Evolutionary conservation across 2,329 filamentous ascomycete species (phyloP).

Genomic region (Colletotrichum cuscutae): DNA sequence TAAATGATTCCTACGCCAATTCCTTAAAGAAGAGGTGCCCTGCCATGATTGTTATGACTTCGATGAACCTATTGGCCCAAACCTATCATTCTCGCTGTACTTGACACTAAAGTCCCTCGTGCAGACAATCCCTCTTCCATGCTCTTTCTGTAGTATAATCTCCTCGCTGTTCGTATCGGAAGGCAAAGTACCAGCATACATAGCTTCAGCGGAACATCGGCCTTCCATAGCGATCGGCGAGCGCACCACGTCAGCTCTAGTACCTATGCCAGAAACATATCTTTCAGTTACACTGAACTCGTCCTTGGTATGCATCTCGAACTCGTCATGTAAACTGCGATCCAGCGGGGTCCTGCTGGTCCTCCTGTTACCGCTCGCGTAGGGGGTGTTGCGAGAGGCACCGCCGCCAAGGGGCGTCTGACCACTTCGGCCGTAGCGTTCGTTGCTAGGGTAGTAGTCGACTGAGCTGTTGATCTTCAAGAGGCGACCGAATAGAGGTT

Average conservation of each 20-base stretch:
- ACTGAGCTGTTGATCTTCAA: constrained; percentile 39
- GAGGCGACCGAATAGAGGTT: constrained; percentile 45
- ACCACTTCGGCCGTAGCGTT: constrained; percentile 16
- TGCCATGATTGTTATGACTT: neutral
- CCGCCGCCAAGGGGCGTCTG: neutral
- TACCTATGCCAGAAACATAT: neutral
- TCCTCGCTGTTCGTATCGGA: constrained; percentile 23
- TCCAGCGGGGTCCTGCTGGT: neutral
- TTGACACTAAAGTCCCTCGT: constrained; percentile 10
- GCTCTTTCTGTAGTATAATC: constrained; percentile 11
- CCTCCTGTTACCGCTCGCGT: neutral
- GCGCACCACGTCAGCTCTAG: neutral
- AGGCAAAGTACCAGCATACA: neutral
- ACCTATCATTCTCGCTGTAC: neutral
- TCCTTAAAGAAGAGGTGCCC: too few species aligned
- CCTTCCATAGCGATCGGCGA: neutral
- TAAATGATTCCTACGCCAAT: too few species aligned
- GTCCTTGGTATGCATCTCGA: constrained; percentile 3
- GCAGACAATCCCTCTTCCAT: neutral
- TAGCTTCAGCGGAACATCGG: neutral
- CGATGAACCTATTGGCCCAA: neutral
- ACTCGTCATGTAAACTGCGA: neutral
- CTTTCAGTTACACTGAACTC: too few species aligned
- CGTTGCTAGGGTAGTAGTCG: constrained; percentile 13
- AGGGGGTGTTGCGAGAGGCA: neutral